Base-by-base conservation (phyloP, 2,329 filamentous ascomycete genomes). In the Sporothrix euskadiensis region DNA sequence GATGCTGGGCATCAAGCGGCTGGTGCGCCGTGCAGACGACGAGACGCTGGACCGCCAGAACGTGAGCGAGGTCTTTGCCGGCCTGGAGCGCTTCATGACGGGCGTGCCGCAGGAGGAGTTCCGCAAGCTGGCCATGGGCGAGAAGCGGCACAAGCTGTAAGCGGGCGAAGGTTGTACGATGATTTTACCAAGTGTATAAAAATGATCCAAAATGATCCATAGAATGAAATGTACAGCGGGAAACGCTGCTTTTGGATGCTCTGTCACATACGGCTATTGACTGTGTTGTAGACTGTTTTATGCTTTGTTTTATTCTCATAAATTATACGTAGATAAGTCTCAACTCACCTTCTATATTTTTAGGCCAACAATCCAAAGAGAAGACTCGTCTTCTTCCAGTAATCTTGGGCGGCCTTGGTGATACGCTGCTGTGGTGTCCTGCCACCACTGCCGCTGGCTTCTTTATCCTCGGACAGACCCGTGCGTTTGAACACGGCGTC, bases 61-160 rank as follows among this genome's bases (percentile, higher is more conserved):
- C 76, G 89, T 94, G 7, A 84, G 88, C 47, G 95, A 98, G 86
- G 93, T 96, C 0, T 94, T 97, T 84, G 91, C 88, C 2, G 95
- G 94, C 0, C 80, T 98, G 79, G 90, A 94, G 75, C 85, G 94
- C 74, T 98, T 98, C 79, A 81, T 93, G 77, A 88, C 84, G 75
- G 94, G 94, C 0, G 86, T 94, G 59, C 96, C 96, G 26, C 94
- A 98, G 85, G 88, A 91, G 81, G 93, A 98, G 85, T 98, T 98
- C 80, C 84, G 87, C 79, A 94, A 92, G 86, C 84, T 98, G 80
- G 94, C 94, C 0, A 89, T 86, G 75, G 94, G 95, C 14, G 89
- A 96, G 86, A 98, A 98, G 89, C 93, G 91, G 80, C 96, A 99
- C 84, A 98, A 98, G 85, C 83, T 98, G 81, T 97, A 85, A 61